phyloP scores from a whole-genome alignment of 2,329 filamentous ascomycete species.

The Botrytis cinerea region DNA sequence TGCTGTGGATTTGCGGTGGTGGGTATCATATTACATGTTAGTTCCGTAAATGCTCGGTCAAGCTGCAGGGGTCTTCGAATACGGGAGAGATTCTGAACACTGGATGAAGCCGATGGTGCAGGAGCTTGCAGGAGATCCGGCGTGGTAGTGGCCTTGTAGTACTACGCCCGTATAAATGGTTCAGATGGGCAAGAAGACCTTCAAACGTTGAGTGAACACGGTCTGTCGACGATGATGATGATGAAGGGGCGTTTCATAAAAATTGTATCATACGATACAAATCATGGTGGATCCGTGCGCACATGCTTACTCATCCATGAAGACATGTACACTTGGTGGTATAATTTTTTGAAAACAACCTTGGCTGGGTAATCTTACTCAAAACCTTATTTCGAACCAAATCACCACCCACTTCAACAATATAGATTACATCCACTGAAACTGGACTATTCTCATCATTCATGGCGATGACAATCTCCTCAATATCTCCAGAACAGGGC shows the following conservation, averaged over 20 bases:
- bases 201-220: not conserved
- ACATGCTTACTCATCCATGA: not conserved
- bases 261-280: not conserved
- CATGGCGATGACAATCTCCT: not conserved
- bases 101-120: not conserved
- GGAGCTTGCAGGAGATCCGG: not conserved
- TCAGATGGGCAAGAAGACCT: not conserved
- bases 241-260: not conserved
- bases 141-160: not conserved
- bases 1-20: slow-evolving; percentile 2
- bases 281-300: not conserved
- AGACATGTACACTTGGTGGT: not conserved
- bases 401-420: not conserved
- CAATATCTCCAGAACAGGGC: not conserved
- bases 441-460: not conserved
- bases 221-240: not conserved
- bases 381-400: not conserved
- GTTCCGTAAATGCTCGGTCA: not conserved
- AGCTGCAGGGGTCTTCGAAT: not conserved
- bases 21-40: slow-evolving; percentile 9
- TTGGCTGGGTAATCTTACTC: not conserved
- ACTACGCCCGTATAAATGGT: not conserved
- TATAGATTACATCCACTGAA: not conserved
- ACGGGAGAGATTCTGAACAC: not conserved
- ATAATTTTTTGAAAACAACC: not conserved